These are phyloP conservation scores for Wallacemonas sp. DNA, from an alignment of 208 protist species.

Conservation along the genomic window DNA sequence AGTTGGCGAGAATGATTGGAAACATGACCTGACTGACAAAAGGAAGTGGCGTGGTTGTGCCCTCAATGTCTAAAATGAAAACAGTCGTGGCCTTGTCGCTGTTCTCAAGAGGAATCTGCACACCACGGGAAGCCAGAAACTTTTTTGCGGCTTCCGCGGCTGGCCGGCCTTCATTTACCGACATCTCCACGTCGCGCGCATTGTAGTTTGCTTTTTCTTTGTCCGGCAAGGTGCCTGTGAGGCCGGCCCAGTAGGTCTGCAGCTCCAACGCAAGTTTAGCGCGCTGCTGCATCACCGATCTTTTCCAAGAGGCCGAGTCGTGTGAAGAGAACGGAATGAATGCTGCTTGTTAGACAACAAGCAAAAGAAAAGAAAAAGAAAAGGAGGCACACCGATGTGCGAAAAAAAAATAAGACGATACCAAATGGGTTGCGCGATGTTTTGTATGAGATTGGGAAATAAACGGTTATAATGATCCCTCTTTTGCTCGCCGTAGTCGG, in stretches of 20 bases:
- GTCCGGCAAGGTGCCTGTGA: slow-evolving; percentile 25
- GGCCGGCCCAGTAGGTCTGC: slow-evolving; percentile 28
- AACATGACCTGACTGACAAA: slow-evolving; percentile 62
- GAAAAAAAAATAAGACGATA: too few species aligned
- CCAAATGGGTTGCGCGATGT: too few species aligned
- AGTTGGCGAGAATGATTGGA: slow-evolving; percentile 29
- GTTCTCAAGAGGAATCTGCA: not conserved
- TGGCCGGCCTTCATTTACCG: not conserved
- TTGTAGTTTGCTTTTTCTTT: slow-evolving; percentile 8
- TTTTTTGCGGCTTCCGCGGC: not conserved
- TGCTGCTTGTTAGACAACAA: too few species aligned
- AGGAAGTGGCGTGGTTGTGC: slow-evolving; percentile 80
- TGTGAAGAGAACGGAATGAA: too few species aligned
- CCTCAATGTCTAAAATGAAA: slow-evolving; percentile 79
- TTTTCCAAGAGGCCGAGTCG: too few species aligned
- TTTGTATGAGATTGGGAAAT: too few species aligned
- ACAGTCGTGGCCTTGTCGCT: slow-evolving; percentile 17
- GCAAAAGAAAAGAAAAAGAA: too few species aligned
- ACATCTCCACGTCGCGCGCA: not conserved
- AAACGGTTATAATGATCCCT: too few species aligned
- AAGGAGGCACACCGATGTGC: too few species aligned
- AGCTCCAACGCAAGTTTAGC: slow-evolving; percentile 15
- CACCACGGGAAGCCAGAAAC: slow-evolving; percentile 7
- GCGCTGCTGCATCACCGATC: slow-evolving; percentile 23
- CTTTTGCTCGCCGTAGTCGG: too few species aligned